Evolutionary conservation across 768 basidiomycete species (phyloP).

Genomic region (Termitomyces eurrhizus): DNA sequence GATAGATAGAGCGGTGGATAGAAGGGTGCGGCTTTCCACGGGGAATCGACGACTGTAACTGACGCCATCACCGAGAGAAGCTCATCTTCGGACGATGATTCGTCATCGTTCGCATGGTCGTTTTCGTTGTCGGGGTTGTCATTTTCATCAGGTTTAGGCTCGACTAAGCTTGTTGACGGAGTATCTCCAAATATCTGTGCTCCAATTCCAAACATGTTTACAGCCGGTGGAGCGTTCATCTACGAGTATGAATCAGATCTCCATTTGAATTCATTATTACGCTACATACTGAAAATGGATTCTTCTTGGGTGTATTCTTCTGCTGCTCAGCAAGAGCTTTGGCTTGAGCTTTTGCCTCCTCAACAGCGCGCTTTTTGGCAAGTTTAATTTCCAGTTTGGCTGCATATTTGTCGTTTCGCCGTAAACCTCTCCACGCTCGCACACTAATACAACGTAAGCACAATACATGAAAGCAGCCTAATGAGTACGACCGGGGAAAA

Average conservation of each 20-base stretch:
- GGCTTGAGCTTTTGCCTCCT: slow-evolving; percentile 31
- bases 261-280: neutral
- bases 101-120: neutral
- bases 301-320: slow-evolving; percentile 33
- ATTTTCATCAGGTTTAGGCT: slow-evolving; percentile 22
- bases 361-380: slow-evolving; percentile 33
- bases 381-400: slow-evolving; percentile 61
- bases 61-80: slow-evolving; percentile 57
- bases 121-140: neutral
- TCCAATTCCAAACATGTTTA: slow-evolving; percentile 51
- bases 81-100: slow-evolving; percentile 41
- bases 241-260: slow-evolving; percentile 11
- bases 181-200: slow-evolving; percentile 59
- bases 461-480: slow-evolving; percentile 5
- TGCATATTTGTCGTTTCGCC: slow-evolving; percentile 73
- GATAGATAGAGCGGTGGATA: slow-evolving; percentile 73
- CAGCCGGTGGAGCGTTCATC: slow-evolving; percentile 21
- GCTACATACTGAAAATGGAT: slow-evolving; percentile 67
- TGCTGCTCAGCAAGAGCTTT: slow-evolving; percentile 28
- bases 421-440: slow-evolving; percentile 76
- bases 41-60: slow-evolving; percentile 50
- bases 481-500: slow-evolving; percentile 12
- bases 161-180: slow-evolving; percentile 10
- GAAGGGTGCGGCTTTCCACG: slow-evolving; percentile 63
- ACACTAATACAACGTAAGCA: slow-evolving; percentile 41